Evolutionary conservation across 768 basidiomycete species (phyloP).

Genomic region (Agaricus bisporus): DNA sequence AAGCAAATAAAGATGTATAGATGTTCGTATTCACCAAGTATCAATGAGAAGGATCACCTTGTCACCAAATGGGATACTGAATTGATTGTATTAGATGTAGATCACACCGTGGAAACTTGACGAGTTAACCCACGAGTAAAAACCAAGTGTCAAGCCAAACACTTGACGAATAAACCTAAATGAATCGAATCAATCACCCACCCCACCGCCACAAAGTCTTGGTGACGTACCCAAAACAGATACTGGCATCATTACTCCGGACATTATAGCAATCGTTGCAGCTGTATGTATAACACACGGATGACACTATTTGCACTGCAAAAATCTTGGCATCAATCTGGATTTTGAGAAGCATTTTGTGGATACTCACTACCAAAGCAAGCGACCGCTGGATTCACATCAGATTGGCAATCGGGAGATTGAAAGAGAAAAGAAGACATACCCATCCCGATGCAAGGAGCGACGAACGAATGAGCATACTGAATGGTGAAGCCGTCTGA

Average conservation of each 20-base stretch:
- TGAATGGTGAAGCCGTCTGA: constrained; percentile 31
- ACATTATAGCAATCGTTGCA: constrained; percentile 32
- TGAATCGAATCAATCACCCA: background rate
- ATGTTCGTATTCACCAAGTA: background rate
- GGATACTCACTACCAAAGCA: constrained; percentile 29
- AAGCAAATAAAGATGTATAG: background rate
- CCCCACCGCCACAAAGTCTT: background rate
- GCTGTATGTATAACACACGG: constrained; percentile 33
- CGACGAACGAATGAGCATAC: constrained; percentile 27
- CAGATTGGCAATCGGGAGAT: background rate
- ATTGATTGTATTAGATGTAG: background rate
- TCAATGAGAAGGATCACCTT: constrained; percentile 16
- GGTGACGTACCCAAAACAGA: constrained; percentile 30
- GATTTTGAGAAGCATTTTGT: background rate
- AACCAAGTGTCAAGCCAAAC: constrained; percentile 31
- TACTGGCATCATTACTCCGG: constrained; percentile 31
- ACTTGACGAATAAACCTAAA: constrained; percentile 29
- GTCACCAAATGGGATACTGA: constrained; percentile 31
- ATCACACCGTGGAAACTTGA: background rate
- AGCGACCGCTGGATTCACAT: constrained; percentile 21
- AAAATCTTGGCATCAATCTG: background rate
- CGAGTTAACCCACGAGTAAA: constrained; percentile 26
- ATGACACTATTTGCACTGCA: constrained; percentile 29
- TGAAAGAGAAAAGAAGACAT: constrained; percentile 4
- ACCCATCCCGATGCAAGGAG: constrained; percentile 34